A percentile compares a stretch with the other conserved stretches of the same genome.
phyloP scores from a whole-genome alignment of 371 early-diverging fungal species.

The Synchytrium microbalum region DNA sequence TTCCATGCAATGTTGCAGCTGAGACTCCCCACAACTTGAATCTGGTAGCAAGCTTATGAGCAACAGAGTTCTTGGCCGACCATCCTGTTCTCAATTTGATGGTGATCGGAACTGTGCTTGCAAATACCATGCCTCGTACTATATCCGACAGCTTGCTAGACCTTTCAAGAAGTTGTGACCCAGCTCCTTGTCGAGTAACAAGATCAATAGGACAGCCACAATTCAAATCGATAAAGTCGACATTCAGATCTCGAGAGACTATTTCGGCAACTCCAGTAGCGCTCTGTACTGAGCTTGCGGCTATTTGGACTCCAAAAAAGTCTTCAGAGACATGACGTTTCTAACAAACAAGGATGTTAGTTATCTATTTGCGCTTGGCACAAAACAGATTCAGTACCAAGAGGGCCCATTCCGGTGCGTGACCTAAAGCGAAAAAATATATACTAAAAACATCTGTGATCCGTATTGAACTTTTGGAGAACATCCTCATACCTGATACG shows the following conservation, averaged over 20 bases:
- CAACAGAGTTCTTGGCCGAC: conserved; percentile 50
- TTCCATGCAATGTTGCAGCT: conserved; percentile 70
- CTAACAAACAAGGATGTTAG: no score
- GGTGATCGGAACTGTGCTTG: conserved; percentile 73
- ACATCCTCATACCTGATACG: no score
- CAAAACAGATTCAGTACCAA: no score
- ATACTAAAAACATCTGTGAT: no score
- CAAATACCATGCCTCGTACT: conserved; percentile 62
- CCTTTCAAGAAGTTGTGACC: conserved; percentile 70
- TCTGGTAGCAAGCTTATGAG: conserved; percentile 64
- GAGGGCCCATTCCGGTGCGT: conserved; percentile 80
- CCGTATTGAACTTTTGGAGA: no score
- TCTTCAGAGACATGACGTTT: conserved; percentile 82
- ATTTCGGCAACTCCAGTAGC: conserved; percentile 48
- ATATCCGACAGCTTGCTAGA: conserved; percentile 63
- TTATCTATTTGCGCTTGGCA: no score
- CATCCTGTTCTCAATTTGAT: conserved; percentile 89
- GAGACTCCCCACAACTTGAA: conserved; percentile 56
- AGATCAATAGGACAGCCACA: conserved; percentile 91
- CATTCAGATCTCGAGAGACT: conserved; percentile 50
- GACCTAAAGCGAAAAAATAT: no score
- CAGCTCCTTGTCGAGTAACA: conserved; percentile 73
- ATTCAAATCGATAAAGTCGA: conserved; percentile 95
- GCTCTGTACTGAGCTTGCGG: conserved; percentile 16
- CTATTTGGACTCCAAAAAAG: conserved; percentile 84